Evolutionary conservation across 495 filamentous ascomycete species (phyloP).

Genomic region (Stereocaulon alpinum): DNA sequence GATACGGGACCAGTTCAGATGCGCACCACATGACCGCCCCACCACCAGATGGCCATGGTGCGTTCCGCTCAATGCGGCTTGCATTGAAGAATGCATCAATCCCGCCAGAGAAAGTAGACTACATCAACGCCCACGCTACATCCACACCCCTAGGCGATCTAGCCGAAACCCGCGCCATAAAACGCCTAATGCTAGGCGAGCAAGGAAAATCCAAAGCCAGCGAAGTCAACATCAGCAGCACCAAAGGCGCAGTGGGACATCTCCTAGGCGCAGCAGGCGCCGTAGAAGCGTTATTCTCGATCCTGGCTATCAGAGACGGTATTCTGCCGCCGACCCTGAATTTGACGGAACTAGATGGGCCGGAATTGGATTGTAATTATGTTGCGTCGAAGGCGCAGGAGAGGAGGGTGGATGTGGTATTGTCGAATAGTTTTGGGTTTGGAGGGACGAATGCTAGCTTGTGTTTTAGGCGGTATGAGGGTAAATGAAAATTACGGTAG

Average conservation of each 20-base stretch:
- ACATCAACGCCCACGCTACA: constrained; percentile 94
- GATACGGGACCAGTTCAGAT: constrained; percentile 81
- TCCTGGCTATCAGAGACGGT: constrained; percentile 67
- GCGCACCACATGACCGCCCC: constrained; percentile 91
- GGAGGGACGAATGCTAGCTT: constrained; percentile 91
- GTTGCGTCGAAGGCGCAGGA: constrained; percentile 61
- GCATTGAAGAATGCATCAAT: constrained; percentile 66
- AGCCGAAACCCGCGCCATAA: constrained; percentile 81
- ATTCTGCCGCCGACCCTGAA: constrained; percentile 82
- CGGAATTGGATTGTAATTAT: constrained; percentile 80
- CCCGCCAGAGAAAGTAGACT: constrained; percentile 63
- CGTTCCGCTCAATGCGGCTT: constrained; percentile 72
- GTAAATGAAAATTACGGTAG: not conserved
- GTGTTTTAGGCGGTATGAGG: constrained; percentile 54
- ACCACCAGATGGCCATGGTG: constrained; percentile 67
- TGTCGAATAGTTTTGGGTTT: constrained; percentile 97
- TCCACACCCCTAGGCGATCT: constrained; percentile 75
- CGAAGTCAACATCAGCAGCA: constrained; percentile 78
- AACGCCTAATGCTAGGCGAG: constrained; percentile 59
- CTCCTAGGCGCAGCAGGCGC: constrained; percentile 84
- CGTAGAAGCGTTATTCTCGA: constrained; percentile 75
- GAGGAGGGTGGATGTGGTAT: constrained; percentile 56
- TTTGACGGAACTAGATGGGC: constrained; percentile 47
- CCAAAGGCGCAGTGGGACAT: constrained; percentile 89
- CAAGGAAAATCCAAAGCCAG: constrained; percentile 50